Base-by-base conservation (phyloP, 2,329 filamentous ascomycete genomes). In the Stenocarpella maydis region DNA sequence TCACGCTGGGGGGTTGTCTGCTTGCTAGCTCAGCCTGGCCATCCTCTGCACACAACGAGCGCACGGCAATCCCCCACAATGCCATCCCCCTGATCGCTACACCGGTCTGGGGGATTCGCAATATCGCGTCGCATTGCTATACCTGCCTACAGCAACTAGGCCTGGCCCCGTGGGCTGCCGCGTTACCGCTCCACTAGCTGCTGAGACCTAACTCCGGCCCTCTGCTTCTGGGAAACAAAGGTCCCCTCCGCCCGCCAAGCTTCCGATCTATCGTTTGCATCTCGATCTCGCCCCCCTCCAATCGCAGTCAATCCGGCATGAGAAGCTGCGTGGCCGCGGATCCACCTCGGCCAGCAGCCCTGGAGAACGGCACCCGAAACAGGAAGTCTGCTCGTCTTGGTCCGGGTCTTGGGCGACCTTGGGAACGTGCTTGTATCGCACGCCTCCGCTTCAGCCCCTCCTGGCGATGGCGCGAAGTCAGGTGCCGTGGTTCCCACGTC, bases 251-350 rank as follows among this genome's bases (percentile, higher is more conserved):
- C 2, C 55, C 55, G 55, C 55, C 55, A 61, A 61, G 55, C 55
- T 61, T 61, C 26, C 55, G 55, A 47, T 61, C 55, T 61, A 61
- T 61, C 55, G 47, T 17, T 28, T 24, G 55, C 41, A 45, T 60
- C 39, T 10, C 55, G 55, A 60, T 60, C 55, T 45, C 55, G 26
- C 4, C 12, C 24, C 31, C 55, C 39, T 47, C 55, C 55, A 61
- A 61, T 61, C 55, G 55, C 55, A 61, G 55, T 17, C 41, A 61
- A 47, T 61, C 55, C 55, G 55, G 55, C 1, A 61, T 61, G 55
- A 61, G 55, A 61, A 61, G 55, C 55, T 61, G 55, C 55, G 15
- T 47, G 19, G 26, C 55, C 41, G 26, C 26, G 19, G 58, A 14
- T n/a, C 58, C 58, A 61, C 55, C 7, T 19, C 17, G 39, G 34